Evolutionary conservation across 495 filamentous ascomycete species (phyloP), one percentile per base, ranked within the genome.

Genomic region (Xylaria palmicola): DNA sequence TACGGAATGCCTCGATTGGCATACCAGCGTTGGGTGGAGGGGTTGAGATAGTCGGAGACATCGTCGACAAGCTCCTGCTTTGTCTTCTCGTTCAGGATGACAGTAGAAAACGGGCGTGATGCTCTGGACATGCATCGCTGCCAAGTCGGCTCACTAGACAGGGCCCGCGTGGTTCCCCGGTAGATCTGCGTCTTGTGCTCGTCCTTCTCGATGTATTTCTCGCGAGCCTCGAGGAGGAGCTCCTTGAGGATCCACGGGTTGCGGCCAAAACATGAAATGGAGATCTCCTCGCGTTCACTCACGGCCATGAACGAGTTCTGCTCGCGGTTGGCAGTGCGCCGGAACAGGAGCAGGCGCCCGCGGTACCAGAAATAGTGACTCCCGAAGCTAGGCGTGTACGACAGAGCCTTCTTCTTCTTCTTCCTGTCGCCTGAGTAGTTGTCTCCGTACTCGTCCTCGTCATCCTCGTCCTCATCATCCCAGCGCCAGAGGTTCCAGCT

Each of bases 11-110:
- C 88, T 47, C 86, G 77, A 66, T 88, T 86, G 4, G 86, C 81
- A 66, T 96, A 96, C 92, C 91, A 96, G 5, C 85, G 73, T 10
- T 85, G 77, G 2, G 89, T 94, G 2, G 81, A 72, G 0, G 91
- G 91, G 63, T 91, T 85, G 30, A 97, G 81, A 68, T 96, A 98
- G 63, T 97, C 92, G 64, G 90, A 88, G 65, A 96, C 88, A 68
- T 98, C 94, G 34, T 83, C 77, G 39, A 97, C 77, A 19, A 97
- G 82, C 1, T 78, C 81, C 32, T 86, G 70, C 76, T 97, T 98
- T 64, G 90, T 85, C 43, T 81, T 72, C 48, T 86, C 81, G 63
- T 93, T 89, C 7, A 98, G 77, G 32, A 96, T 89, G 7, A 97
- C 93, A 0, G 92, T 97, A 0, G 88, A 87, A 69, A 97, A 85